Evolutionary conservation across 2,329 filamentous ascomycete species (phyloP).

Genomic region (Tolypocladium capitatum): DNA sequence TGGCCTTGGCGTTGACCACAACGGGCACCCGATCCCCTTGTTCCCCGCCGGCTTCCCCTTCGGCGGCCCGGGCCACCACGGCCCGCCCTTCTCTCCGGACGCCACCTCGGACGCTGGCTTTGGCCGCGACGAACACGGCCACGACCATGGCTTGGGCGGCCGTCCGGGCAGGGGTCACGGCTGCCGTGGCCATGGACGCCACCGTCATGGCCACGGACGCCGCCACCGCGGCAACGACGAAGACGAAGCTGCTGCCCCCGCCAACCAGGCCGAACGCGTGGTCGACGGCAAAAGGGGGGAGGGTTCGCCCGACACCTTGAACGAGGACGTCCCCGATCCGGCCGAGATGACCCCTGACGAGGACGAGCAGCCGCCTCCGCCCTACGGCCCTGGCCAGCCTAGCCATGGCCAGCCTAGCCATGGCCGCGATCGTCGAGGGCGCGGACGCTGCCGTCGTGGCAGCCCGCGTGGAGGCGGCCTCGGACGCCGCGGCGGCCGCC

Average conservation of each 20-base stretch:
- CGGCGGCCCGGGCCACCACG: constrained; percentile 6
- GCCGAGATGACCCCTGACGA: constrained; percentile 20
- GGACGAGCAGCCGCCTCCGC: constrained; percentile 9
- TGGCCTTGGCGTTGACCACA: constrained; percentile 26
- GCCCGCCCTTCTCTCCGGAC: constrained; percentile 5
- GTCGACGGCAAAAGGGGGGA: constrained; percentile 18
- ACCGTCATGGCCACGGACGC: too few species aligned
- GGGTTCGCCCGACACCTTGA: constrained; percentile 20
- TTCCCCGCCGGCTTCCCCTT: constrained; percentile 23
- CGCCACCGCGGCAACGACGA: constrained; percentile 11
- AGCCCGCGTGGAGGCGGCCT: constrained; percentile 9
- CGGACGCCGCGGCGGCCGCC: constrained; percentile 12
- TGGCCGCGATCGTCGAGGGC: constrained; percentile 9
- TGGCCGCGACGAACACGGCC: constrained; percentile 6
- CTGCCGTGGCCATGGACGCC: constrained; percentile 1
- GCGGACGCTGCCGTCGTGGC: constrained; percentile 7
- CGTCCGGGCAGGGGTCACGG: constrained; percentile 3
- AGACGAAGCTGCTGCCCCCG: background rate
- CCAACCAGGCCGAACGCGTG: constrained; percentile 6
- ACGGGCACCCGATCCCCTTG: constrained; percentile 10
- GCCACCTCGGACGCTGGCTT: constrained; percentile 7
- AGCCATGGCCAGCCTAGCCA: constrained; percentile 9
- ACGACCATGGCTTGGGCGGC: constrained; percentile 8
- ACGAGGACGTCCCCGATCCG: constrained; percentile 16
- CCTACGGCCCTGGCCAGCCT: constrained; percentile 7